Evolutionary conservation across 768 basidiomycete genomes (phyloP), one percentile per base, ranked within the genome.

Genomic region (Epithele typhae): DNA sequence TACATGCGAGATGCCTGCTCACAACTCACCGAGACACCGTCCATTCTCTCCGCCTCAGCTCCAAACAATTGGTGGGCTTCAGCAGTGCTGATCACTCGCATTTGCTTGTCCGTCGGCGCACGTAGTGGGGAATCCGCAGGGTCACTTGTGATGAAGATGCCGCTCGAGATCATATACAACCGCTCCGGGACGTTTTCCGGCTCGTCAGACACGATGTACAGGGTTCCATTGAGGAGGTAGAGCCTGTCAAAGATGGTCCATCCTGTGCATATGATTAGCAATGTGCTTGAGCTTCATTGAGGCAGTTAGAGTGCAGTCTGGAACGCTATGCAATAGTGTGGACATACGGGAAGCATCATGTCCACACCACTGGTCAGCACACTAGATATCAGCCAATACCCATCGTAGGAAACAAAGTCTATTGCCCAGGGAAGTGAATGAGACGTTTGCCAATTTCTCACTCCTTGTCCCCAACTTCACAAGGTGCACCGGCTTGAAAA

Each of bases 221-320:
- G 76, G 6, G 87, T 84, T 37, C 90, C 90, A 54, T 92, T 89
- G 56, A 81, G 69, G 46, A 92, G 65, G 60, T 89, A 95, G 9
- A 95, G 73, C 46, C 76, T 79, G 67, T 93, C 89, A 50, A 92
- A 83, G 42, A 93, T 81, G 1, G 92, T 90, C 92, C 91, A 96
- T 25, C 92, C 92, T 92, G 59, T 9, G 18, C 7, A 36, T 6
- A 30, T 30, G 19, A 36, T 36, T 27, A 44, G 14, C 25, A 19
- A n/a, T n/a, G n/a, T n/a, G n/a, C n/a, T n/a, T n/a, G n/a, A n/a
- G n/a, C n/a, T n/a, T n/a, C n/a, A n/a, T n/a, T n/a, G n/a, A n/a
- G n/a, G n/a, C n/a, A n/a, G n/a, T n/a, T n/a, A n/a, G n/a, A n/a
- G n/a, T n/a, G n/a, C n/a, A n/a, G n/a, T n/a, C n/a, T n/a, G n/a